Base-by-base conservation (phyloP, 345 rosid genomes). In the Erysimum cheiranthoides region DNA sequence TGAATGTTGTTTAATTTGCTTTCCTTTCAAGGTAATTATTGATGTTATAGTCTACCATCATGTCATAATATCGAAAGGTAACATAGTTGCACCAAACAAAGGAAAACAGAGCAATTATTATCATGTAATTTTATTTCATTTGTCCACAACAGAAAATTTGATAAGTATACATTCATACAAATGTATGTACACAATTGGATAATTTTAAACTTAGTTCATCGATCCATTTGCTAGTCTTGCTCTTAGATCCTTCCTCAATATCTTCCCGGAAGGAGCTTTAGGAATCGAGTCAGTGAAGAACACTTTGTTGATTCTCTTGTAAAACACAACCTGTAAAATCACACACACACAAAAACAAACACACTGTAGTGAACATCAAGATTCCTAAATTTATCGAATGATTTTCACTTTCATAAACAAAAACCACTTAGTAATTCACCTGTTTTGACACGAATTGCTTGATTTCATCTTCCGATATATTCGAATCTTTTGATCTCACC, bases 211-310 rank as follows among this genome's bases (percentile, higher is more conserved):
- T 13, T 39, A 21, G 32, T 6, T 61, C 49, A 21, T 39, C 17
- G 70, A 28, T 42, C 78, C 86, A 38, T 84, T 70, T 1, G 85
- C 85, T 60, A 94, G 54, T 70, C 51, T 85, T 30, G 83, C 88
- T 74, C 87, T 81, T 8, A 92, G 78, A 46, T 90, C 89, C 39
- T 94, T 92, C 79, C 97, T 80, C 87, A 92, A 65, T 27, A 92
- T 90, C 75, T 93, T 93, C 11, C 98, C 97, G 2, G 97, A 82
- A 27, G 94, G 88, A 53, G 93, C 86, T 77, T 89, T 93, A 0
- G 97, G 98, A 66, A 93, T 87, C 1, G 87, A 34, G 6, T 90
- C 88, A 4, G 74, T 68, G 81, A 92, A 92, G 83, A 87, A 86
- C 10, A 92, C 96, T 71, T 83, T 76, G 14, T 54, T 78, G 39